Percentiles rank a stretch among this genome's conserved stretches.
These are phyloP conservation scores for Litchi chinensis DNA, from an alignment of 345 rosid species.

Conservation along the genomic window DNA sequence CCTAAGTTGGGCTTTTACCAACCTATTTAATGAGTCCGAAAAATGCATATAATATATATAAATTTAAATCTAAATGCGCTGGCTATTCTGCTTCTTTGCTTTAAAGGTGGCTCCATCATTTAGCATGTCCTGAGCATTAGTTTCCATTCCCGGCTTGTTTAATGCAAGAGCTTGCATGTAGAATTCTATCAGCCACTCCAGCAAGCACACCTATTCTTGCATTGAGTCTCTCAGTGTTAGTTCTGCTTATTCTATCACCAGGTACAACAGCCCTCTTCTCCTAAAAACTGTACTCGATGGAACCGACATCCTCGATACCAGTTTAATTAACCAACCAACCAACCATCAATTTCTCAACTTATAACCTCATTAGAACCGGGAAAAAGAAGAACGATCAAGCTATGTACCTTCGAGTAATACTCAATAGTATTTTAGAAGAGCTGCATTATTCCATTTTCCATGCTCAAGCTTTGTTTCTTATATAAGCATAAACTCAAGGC, in stretches of 20 bases:
- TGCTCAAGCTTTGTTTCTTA: too few species aligned
- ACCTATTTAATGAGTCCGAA: too few species aligned
- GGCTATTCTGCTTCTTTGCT: constrained; percentile 77
- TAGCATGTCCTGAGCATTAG: constrained; percentile 96
- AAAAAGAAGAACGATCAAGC: too few species aligned
- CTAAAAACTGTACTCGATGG: constrained; percentile 85
- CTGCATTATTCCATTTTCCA: too few species aligned
- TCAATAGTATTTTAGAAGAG: constrained; percentile 77
- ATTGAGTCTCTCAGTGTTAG: constrained; percentile 93
- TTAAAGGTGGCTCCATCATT: constrained; percentile 91
- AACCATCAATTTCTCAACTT: not conserved
- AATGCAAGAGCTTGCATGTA: constrained; percentile 96
- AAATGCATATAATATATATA: too few species aligned
- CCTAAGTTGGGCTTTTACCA: too few species aligned
- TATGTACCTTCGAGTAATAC: constrained; percentile 78
- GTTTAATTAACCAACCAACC: constrained; percentile 32
- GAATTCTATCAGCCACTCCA: constrained; percentile 98
- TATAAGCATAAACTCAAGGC: too few species aligned
- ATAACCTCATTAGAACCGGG: too few species aligned
- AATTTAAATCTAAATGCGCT: constrained; percentile 47
- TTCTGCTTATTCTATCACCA: constrained; percentile 85
- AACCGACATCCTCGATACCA: constrained; percentile 79
- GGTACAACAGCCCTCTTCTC: constrained; percentile 66
- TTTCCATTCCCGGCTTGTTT: constrained; percentile 95
- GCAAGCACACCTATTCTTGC: constrained; percentile 96